Evolutionary conservation across 2,329 filamentous ascomycete genomes (phyloP), one percentile per base, ranked within the genome.

Genomic region (Mariannaea elegans): DNA sequence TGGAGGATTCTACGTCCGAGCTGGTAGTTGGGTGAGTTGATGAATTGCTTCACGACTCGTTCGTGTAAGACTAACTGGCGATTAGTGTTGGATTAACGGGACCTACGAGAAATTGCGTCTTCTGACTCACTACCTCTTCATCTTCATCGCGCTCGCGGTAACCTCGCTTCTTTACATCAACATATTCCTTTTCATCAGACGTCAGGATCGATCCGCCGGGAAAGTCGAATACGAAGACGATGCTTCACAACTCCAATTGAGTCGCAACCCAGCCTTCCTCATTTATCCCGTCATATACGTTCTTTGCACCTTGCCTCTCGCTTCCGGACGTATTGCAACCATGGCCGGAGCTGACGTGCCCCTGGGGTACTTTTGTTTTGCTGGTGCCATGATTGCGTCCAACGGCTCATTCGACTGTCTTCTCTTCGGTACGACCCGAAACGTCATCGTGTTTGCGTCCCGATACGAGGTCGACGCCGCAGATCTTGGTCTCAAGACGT

Each of bases 221-320:
- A 54, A 56, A 23, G 16, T 34, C n/a, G 48, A 47, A 7, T 63
- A 63, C 14, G 59, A 63, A 4, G 50, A 53, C 3, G 55, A 69
- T 18, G 48, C 50, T 7, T 45, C 59, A 7, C 58, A 63, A 7
- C 62, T 65, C 0, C 65, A 65, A 4, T 63, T 70, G 13, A 68
- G 59, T 19, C 77, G 76, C 59, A 81, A 84, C 60, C 81, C 81
- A 5, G 80, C 85, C 8, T 87, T 90, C 62, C 85, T 90, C 27
- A 79, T 90, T 7, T 92, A 92, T 61, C 89, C 89, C 0, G 69
- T 89, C 64, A 87, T 91, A 63, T 91, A 91, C 71, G 81, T 90
- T 7, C 66, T 89, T n/a, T 89, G 89, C 70, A 91, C 89, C 0
- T 80, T 88, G 0, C 89, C 89, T 0, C 78, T 92, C 1, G 87